Percentiles rank a stretch among this genome's conserved stretches.
phyloP scores from a whole-genome alignment of 441 rosid genomes.

The Sinapis alba region DNA sequence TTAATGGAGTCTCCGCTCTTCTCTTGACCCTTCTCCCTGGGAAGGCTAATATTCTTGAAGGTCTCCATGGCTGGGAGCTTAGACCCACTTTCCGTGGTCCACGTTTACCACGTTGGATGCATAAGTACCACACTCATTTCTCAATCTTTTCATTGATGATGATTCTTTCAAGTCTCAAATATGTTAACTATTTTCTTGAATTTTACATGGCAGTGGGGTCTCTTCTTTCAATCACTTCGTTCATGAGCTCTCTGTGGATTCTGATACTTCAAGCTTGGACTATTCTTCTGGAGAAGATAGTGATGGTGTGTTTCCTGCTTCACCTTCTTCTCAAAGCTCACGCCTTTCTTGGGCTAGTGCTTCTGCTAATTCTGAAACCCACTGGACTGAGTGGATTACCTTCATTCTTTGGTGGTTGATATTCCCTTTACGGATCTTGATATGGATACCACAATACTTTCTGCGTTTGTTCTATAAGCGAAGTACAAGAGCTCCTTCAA shows the following conservation, averaged over 20 bases:
- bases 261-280: conserved; percentile 70
- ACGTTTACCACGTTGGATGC: conserved; percentile 93
- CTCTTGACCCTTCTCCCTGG: conserved; percentile 76
- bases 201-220: conserved; percentile 61
- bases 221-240: conserved; percentile 94
- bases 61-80: conserved; percentile 97
- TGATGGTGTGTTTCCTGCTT: conserved; percentile 60
- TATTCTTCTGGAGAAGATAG: conserved; percentile 89
- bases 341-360: conserved; percentile 58
- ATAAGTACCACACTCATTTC: conserved; percentile 11
- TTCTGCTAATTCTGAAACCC: conserved; percentile 45
- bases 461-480: conserved; percentile 46
- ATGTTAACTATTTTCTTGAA: neutral
- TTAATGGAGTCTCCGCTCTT: conserved; percentile 86
- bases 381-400: conserved; percentile 52
- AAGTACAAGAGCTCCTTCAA: conserved; percentile 40
- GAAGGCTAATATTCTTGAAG: conserved; percentile 79
- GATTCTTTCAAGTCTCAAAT: neutral
- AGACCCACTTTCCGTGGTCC: conserved; percentile 92
- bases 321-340: conserved; percentile 80
- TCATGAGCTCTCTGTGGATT: conserved; percentile 85
- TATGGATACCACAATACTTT: conserved; percentile 54
- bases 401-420: conserved; percentile 65
- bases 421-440: conserved; percentile 57
- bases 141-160: neutral